Conservation (phyloP, 768 basidiomycete genomes). For the Tulasnella sp. region DNA sequence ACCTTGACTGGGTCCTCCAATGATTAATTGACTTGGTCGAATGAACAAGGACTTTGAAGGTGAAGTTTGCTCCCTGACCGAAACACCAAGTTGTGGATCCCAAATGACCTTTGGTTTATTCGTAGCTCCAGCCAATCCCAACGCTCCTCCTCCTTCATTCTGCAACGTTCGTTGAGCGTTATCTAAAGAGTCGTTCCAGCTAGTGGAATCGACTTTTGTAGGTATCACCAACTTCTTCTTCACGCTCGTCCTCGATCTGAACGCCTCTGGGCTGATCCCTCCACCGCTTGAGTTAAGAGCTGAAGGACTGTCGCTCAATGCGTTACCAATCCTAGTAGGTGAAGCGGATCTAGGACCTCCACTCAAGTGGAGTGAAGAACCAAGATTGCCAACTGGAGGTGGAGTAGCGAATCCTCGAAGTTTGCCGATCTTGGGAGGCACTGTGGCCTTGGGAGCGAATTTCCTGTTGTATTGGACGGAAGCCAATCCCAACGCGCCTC, state of each 20-base stretch:
- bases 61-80: conserved; percentile 6
- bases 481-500: too few species aligned
- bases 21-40: conserved; percentile 28
- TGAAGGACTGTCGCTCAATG: neutral
- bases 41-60: conserved; percentile 34
- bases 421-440: conserved; percentile 23
- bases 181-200: conserved; percentile 9
- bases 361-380: too few species aligned
- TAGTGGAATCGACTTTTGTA: conserved; percentile 8
- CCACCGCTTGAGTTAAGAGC: neutral
- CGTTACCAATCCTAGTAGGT: neutral
- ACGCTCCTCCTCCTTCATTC: neutral
- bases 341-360: too few species aligned
- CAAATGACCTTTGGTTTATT: conserved; percentile 3
- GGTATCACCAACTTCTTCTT: conserved; percentile 68
- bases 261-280: conserved; percentile 37
- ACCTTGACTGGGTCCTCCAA: conserved; percentile 51
- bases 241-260: conserved; percentile 62
- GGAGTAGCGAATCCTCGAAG: conserved; percentile 27
- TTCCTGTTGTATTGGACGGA: too few species aligned
- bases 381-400: too few species aligned
- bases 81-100: conserved; percentile 11
- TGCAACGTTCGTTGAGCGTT: neutral
- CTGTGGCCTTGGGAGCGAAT: too few species aligned
- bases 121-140: neutral